A percentile compares a stretch with the other conserved stretches of the same genome.
Conservation (phyloP, 2,329 filamentous ascomycete species). For the Sarocladiaceae sp. region DNA sequence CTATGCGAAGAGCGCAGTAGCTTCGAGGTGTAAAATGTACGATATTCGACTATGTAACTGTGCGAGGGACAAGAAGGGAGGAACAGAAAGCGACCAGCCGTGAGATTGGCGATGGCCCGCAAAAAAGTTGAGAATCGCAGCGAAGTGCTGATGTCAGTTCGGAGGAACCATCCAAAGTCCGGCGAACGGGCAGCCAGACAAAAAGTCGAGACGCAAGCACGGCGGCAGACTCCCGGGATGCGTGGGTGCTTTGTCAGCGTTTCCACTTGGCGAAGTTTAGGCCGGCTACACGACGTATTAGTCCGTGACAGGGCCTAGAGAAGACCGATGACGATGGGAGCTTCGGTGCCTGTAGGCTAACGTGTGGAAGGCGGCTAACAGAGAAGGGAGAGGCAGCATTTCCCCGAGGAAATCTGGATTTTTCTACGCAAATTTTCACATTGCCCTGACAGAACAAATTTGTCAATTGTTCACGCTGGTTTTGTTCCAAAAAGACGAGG, state of each 20-base stretch:
- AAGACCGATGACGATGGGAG: constrained; percentile 3
- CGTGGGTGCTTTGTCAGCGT: constrained; percentile 6
- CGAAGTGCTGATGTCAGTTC: constrained; percentile 1
- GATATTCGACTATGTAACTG: no score
- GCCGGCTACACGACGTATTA: no score
- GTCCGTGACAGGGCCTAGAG: no score
- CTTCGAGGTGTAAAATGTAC: no score
- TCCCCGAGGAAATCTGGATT: no score
- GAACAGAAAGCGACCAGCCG: background rate
- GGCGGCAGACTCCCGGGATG: background rate
- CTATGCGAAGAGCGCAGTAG: no score
- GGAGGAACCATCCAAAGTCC: background rate
- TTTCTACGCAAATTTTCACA: no score
- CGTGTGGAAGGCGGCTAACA: background rate
- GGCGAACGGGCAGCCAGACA: background rate
- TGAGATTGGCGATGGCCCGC: constrained; percentile 4
- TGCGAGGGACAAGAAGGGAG: background rate
- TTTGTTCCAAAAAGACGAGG: no score
- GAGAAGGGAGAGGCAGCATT: no score
- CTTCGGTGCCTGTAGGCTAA: background rate
- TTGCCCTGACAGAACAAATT: no score
- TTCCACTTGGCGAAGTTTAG: background rate
- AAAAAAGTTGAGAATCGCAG: background rate
- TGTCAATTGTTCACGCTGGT: no score
- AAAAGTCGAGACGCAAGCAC: background rate